Percentiles rank a stretch among this genome's conserved stretches.
phyloP scores from a whole-genome alignment of 495 filamentous ascomycete genomes.

The Talaromyces adpressus region DNA sequence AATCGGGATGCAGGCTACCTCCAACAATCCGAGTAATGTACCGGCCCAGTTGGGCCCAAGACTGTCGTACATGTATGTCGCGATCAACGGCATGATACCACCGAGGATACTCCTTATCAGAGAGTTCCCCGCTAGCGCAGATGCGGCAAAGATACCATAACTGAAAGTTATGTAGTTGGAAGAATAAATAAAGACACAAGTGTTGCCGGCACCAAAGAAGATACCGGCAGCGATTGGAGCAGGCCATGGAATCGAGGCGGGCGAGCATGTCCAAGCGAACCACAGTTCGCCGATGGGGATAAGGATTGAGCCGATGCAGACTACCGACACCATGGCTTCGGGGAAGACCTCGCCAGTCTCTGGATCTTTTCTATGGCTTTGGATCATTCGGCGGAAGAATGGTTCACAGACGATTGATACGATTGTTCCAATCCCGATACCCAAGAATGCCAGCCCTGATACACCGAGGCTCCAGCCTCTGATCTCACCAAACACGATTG shows the following conservation, averaged over 20 bases:
- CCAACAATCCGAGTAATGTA: slow-evolving; percentile 73
- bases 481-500: slow-evolving; percentile 65
- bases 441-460: slow-evolving; percentile 65
- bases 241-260: slow-evolving; percentile 65
- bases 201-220: slow-evolving; percentile 73
- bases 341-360: slow-evolving; percentile 59
- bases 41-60: slow-evolving; percentile 70
- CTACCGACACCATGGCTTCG: slow-evolving; percentile 66
- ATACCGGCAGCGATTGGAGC: slow-evolving; percentile 69
- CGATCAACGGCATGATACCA: slow-evolving; percentile 66
- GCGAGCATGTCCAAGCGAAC: slow-evolving; percentile 77
- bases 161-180: slow-evolving; percentile 69
- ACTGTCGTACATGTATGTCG: slow-evolving; percentile 63
- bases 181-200: slow-evolving; percentile 71
- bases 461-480: slow-evolving; percentile 65
- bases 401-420: slow-evolving; percentile 62
- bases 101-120: slow-evolving; percentile 63
- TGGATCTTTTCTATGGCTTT: slow-evolving; percentile 60
- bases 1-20: slow-evolving; percentile 58
- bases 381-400: slow-evolving; percentile 64
- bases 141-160: slow-evolving; percentile 74
- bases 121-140: slow-evolving; percentile 69
- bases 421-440: slow-evolving; percentile 68
- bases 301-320: slow-evolving; percentile 61
- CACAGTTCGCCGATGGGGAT: slow-evolving; percentile 66